These are phyloP conservation scores for Fusarium paranaense DNA, from an alignment of 2,329 filamentous ascomycete species.

Conservation along the genomic window DNA sequence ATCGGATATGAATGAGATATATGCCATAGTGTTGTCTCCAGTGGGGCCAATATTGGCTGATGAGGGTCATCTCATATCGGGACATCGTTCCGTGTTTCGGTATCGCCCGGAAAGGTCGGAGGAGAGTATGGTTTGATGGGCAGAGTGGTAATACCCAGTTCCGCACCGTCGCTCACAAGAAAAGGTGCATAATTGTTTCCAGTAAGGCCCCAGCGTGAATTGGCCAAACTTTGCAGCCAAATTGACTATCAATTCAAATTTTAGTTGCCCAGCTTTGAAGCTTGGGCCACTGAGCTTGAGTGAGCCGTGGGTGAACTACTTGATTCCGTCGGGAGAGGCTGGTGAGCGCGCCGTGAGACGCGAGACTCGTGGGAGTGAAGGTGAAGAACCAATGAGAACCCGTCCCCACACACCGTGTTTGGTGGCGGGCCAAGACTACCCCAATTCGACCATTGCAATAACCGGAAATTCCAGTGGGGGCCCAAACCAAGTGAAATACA, in stretches of 20 bases:
- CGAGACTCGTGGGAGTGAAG: neutral
- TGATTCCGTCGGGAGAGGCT: neutral
- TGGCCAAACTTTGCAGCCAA: neutral
- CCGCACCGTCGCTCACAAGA: neutral
- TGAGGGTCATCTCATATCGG: neutral
- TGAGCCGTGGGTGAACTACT: neutral
- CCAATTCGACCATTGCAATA: neutral
- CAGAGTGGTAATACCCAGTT: neutral
- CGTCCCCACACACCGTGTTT: slow-evolving; percentile 3
- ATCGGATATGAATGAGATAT: neutral
- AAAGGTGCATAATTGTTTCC: neutral
- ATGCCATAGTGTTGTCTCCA: neutral
- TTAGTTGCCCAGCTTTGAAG: neutral
- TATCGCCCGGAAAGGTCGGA: neutral
- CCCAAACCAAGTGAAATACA: neutral
- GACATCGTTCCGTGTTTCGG: neutral
- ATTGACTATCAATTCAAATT: neutral
- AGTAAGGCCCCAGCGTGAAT: neutral
- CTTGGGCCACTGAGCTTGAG: neutral
- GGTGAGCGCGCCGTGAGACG: neutral
- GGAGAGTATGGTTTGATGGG: neutral
- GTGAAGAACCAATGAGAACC: slow-evolving; percentile 4
- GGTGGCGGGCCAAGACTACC: neutral
- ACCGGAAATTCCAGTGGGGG: neutral
- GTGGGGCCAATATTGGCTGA: neutral